These are phyloP conservation scores for Tuber magnatum DNA, from an alignment of 495 filamentous ascomycete species.

Conservation along the genomic window DNA sequence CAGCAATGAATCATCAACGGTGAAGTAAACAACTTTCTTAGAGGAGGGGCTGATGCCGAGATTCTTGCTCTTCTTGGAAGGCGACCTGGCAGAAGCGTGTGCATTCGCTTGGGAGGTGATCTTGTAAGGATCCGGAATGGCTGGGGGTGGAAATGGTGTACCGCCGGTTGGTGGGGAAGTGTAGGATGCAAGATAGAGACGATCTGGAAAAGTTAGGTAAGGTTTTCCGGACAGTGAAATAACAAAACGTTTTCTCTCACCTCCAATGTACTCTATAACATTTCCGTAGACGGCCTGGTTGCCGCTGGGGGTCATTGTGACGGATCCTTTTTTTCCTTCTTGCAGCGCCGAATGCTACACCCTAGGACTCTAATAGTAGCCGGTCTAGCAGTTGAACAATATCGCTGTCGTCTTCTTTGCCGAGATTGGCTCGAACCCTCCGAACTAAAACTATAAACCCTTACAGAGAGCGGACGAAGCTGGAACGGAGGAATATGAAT, in stretches of 20 bases:
- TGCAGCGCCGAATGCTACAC: conserved; percentile 10
- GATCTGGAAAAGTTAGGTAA: conserved; percentile 49
- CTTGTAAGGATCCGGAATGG: conserved; percentile 47
- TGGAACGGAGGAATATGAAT: background rate
- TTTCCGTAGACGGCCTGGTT: conserved; percentile 50
- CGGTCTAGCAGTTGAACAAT: background rate
- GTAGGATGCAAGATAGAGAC: conserved; percentile 90
- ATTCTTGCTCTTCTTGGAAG: conserved; percentile 61
- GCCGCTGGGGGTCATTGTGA: conserved; percentile 36
- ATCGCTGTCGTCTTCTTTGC: background rate
- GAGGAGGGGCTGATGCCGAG: conserved; percentile 42
- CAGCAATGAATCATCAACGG: conserved; percentile 80
- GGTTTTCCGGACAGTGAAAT: background rate
- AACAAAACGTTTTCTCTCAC: conserved; percentile 42
- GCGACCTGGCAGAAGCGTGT: conserved; percentile 52
- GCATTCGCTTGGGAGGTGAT: conserved; percentile 73
- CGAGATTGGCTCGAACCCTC: background rate
- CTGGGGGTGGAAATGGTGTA: conserved; percentile 80
- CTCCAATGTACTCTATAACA: conserved; percentile 73
- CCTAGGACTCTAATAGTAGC: conserved; percentile 27
- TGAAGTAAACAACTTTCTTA: conserved; percentile 79
- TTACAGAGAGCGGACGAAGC: conserved; percentile 20
- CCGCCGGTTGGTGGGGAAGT: conserved; percentile 67
- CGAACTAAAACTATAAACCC: conserved; percentile 3
- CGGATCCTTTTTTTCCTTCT: background rate